Evolutionary conservation across 176 grass and related monocot species (phyloP).

Genomic region (Secale cereale): DNA sequence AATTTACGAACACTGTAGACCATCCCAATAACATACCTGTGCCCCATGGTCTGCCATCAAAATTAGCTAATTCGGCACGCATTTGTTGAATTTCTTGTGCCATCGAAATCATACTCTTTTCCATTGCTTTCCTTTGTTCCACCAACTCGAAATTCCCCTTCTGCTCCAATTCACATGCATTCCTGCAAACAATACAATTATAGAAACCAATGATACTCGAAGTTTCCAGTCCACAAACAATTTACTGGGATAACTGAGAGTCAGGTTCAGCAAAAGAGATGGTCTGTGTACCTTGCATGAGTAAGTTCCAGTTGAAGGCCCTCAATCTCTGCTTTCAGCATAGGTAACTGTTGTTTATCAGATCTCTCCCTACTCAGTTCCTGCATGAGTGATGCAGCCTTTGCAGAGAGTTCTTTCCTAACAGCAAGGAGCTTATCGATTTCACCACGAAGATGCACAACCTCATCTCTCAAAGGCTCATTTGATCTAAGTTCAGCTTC

Average conservation of each 20-base stretch:
- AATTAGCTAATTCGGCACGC: constrained; percentile 41
- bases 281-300: constrained; percentile 38
- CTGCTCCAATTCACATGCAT: constrained; percentile 46
- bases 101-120: constrained; percentile 69
- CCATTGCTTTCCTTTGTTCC: constrained; percentile 78
- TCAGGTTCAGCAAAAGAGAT: constrained; percentile 23
- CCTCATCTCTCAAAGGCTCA: constrained; percentile 54
- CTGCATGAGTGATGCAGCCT: constrained; percentile 51
- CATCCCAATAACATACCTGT: constrained; percentile 28
- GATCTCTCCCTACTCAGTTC: constrained; percentile 47
- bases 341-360: constrained; percentile 48
- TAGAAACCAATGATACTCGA: constrained; percentile 13
- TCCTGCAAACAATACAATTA: constrained; percentile 36
- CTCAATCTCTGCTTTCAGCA: constrained; percentile 51
- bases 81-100: constrained; percentile 64
- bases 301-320: constrained; percentile 50
- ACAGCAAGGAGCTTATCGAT: constrained; percentile 43
- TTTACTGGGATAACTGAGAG: background rate
- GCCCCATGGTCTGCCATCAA: constrained; percentile 48
- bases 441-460: constrained; percentile 49
- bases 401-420: constrained; percentile 56
- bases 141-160: constrained; percentile 67
- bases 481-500: constrained; percentile 60
- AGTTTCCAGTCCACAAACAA: background rate
- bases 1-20: background rate